Conservation (phyloP, 2,329 filamentous ascomycete species). For the Cyphellophora europaea region DNA sequence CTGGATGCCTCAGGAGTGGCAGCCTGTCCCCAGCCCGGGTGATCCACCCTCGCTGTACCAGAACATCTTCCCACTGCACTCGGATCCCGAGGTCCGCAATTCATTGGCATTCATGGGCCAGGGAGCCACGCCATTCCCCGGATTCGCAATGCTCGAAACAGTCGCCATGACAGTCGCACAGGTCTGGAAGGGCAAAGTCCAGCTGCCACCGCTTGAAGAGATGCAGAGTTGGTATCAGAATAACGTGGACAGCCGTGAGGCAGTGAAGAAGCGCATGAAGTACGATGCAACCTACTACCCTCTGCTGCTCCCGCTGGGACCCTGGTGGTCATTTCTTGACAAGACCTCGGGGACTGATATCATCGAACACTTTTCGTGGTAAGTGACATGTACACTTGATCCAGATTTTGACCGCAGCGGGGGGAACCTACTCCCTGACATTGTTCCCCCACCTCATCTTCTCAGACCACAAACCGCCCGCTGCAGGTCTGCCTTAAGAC, state of each 20-base stretch:
- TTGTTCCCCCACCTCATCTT: too few species aligned
- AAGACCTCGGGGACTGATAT: constrained; percentile 33
- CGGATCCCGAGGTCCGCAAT: constrained; percentile 26
- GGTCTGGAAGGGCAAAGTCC: constrained; percentile 31
- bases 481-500: too few species aligned
- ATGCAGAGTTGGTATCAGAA: constrained; percentile 29
- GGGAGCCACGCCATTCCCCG: constrained; percentile 25
- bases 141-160: constrained; percentile 34
- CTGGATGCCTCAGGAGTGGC: constrained; percentile 19
- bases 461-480: too few species aligned
- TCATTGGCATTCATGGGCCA: constrained; percentile 36
- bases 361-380: constrained; percentile 32
- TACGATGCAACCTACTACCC: constrained; percentile 11
- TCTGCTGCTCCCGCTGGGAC: constrained; percentile 21
- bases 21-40: constrained; percentile 11
- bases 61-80: constrained; percentile 33
- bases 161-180: constrained; percentile 37
- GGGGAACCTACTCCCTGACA: too few species aligned
- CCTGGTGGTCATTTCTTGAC: constrained; percentile 34
- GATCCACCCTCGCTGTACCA: constrained; percentile 29
- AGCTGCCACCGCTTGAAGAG: constrained; percentile 25
- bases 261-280: not conserved
- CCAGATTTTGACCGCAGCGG: too few species aligned
- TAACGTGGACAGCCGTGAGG: constrained; percentile 23
- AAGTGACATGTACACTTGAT: too few species aligned